phyloP scores from a whole-genome alignment of 176 grass and related monocot genomes.

The Oryza coarctata region DNA sequence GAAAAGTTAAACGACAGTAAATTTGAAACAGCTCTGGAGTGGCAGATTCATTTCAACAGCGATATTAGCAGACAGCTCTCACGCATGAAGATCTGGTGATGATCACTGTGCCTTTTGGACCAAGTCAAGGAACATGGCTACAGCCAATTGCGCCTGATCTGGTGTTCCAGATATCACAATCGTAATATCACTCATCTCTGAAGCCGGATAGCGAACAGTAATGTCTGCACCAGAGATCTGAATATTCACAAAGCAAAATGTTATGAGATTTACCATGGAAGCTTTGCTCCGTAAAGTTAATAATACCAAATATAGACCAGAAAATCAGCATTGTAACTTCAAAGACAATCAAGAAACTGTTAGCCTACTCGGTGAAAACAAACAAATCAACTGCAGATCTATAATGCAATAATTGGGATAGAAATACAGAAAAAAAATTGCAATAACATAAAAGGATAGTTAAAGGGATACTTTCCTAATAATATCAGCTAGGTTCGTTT shows the following conservation, averaged over 20 bases:
- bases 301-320: background rate
- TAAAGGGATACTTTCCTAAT: background rate
- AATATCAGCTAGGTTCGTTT: background rate
- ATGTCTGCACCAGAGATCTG: conserved; percentile 45
- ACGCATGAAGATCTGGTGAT: no score
- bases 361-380: no score
- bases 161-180: background rate
- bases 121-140: no score
- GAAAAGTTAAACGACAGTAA: no score
- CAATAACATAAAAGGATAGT: background rate
- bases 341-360: no score
- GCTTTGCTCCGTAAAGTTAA: background rate
- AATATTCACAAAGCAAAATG: background rate
- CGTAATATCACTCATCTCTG: no score
- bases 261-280: background rate
- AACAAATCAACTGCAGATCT: no score
- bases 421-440: background rate
- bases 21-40: no score
- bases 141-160: conserved; percentile 17
- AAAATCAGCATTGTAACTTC: background rate
- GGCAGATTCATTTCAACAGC: no score
- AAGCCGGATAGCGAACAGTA: background rate
- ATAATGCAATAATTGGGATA: no score
- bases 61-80: no score
- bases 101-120: no score